Percentiles rank a stretch among this genome's conserved stretches.
phyloP scores from a whole-genome alignment of 805 yeast species.

The Kodamaea hsintzibuensis region DNA sequence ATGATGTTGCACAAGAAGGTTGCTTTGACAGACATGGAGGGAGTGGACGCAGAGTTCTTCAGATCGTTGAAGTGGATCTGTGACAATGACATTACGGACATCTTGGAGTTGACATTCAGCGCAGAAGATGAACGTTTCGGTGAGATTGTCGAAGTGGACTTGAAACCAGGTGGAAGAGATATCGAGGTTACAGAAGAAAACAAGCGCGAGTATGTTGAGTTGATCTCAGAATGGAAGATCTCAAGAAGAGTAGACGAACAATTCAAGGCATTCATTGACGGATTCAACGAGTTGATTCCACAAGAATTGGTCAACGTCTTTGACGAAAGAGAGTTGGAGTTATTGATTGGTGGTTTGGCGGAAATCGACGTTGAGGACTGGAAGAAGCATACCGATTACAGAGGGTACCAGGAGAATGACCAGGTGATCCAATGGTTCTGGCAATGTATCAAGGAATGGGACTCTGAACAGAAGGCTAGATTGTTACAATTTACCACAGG shows the following conservation, averaged over 20 bases:
- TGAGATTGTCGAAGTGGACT: conserved; percentile 82
- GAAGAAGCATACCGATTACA: conserved; percentile 98
- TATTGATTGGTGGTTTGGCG: conserved; percentile 96
- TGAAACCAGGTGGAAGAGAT: conserved; percentile 84
- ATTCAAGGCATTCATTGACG: conserved; percentile 93
- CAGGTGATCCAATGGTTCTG: conserved; percentile 99
- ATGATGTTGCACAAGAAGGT: conserved; percentile 96
- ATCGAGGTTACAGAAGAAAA: conserved; percentile 93
- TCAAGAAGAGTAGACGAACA: conserved; percentile 92
- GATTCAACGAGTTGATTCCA: conserved; percentile 96
- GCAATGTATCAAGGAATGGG: conserved; percentile 93
- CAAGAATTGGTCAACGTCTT: conserved; percentile 95
- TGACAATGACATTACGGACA: conserved; percentile 84
- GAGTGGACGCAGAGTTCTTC: conserved; percentile 96
- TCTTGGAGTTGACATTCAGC: conserved; percentile 85
- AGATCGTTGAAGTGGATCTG: conserved; percentile 93
- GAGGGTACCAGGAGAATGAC: conserved; percentile 96
- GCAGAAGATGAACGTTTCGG: conserved; percentile 94
- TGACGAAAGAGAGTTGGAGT: conserved; percentile 95
- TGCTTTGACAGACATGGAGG: conserved; percentile 95
- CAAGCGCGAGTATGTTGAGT: conserved; percentile 92
- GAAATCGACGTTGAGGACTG: conserved; percentile 98
- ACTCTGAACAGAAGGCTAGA: conserved; percentile 93
- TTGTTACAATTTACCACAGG: conserved; percentile 97
- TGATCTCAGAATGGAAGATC: conserved; percentile 95